Evolutionary conservation across 2,329 filamentous ascomycete genomes (phyloP).

Genomic region (Microcyclosporella mali): DNA sequence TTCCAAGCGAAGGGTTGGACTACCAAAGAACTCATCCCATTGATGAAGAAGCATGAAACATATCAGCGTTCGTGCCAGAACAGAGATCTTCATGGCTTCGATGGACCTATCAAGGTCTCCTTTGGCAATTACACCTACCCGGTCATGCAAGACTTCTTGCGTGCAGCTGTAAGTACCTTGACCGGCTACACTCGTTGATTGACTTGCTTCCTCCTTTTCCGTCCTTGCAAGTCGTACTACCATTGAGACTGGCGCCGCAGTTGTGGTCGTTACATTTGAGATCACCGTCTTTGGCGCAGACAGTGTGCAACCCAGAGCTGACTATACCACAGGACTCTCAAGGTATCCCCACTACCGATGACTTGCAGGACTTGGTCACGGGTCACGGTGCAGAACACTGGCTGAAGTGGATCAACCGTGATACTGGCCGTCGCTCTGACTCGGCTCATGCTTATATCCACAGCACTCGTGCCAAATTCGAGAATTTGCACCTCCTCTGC

Average conservation of each 20-base stretch:
- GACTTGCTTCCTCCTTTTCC: no score
- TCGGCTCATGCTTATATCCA: slow-evolving; percentile 74
- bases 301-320: no score
- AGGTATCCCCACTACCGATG: slow-evolving; percentile 68
- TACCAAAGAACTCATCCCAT: slow-evolving; percentile 65
- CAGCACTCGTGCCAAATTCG: slow-evolving; percentile 62
- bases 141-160: slow-evolving; percentile 72
- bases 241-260: no score
- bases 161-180: slow-evolving; percentile 33
- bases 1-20: slow-evolving; percentile 76
- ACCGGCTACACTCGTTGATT: no score
- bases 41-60: slow-evolving; percentile 77
- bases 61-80: slow-evolving; percentile 55
- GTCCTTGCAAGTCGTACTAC: no score
- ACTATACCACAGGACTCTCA: slow-evolving; percentile 59
- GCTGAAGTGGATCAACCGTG: slow-evolving; percentile 76
- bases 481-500: slow-evolving; percentile 64
- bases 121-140: slow-evolving; percentile 71
- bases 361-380: slow-evolving; percentile 63
- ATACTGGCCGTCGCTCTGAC: slow-evolving; percentile 66
- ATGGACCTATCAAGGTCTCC: slow-evolving; percentile 75
- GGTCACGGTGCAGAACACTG: slow-evolving; percentile 70
- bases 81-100: slow-evolving; percentile 65
- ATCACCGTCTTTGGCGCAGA: no score
- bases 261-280: no score